These are phyloP conservation scores for Neurospora sp. DNA, from an alignment of 495 filamentous ascomycete genomes.

Conservation along the genomic window DNA sequence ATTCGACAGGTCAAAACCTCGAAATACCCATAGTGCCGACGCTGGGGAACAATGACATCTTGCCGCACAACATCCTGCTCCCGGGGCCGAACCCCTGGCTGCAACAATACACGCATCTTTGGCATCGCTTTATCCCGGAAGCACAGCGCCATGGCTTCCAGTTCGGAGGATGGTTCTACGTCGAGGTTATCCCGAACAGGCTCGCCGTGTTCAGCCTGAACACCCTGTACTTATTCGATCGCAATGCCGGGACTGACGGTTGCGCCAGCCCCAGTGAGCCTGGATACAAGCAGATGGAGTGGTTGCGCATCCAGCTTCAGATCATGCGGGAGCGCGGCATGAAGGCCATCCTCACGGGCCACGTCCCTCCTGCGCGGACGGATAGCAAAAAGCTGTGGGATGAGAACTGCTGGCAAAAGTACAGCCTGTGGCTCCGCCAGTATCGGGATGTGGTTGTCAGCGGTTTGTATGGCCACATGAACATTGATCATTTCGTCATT, in stretches of 20 bases:
- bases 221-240: slow-evolving; percentile 90
- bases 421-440: slow-evolving; percentile 77
- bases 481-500: slow-evolving; percentile 93
- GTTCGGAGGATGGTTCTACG: slow-evolving; percentile 86
- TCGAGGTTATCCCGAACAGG: slow-evolving; percentile 78
- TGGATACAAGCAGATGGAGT: slow-evolving; percentile 91
- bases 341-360: slow-evolving; percentile 91
- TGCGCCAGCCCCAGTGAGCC: slow-evolving; percentile 69
- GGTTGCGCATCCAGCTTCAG: slow-evolving; percentile 85
- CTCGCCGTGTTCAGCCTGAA: slow-evolving; percentile 93
- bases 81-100: slow-evolving; percentile 81
- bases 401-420: slow-evolving; percentile 94
- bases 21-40: slow-evolving; percentile 78
- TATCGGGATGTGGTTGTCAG: slow-evolving; percentile 83
- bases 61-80: slow-evolving; percentile 90
- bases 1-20: slow-evolving; percentile 42
- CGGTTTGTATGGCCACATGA: slow-evolving; percentile 90
- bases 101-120: slow-evolving; percentile 58
- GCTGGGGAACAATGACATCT: slow-evolving; percentile 94
- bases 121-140: slow-evolving; percentile 83
- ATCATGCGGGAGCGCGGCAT: slow-evolving; percentile 71
- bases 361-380: slow-evolving; percentile 84
- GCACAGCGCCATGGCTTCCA: slow-evolving; percentile 86
- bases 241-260: slow-evolving; percentile 86
- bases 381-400: slow-evolving; percentile 81